Percentiles rank a stretch among this genome's conserved stretches.
phyloP scores from a whole-genome alignment of 208 protist species.

The Kentomonas sorsogonicus region DNA sequence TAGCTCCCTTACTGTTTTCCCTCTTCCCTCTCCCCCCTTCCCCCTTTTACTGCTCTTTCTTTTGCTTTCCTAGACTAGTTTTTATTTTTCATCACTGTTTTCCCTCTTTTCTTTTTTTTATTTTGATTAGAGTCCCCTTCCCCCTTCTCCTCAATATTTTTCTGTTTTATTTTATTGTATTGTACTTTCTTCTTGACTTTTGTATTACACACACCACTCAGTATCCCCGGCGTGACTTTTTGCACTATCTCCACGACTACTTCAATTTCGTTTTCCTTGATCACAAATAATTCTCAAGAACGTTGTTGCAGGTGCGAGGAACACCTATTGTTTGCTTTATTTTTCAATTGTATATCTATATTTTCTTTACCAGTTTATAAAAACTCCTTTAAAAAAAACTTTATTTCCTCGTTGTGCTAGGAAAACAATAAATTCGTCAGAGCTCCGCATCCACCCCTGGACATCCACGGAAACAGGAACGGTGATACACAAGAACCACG shows the following conservation, averaged over 20 bases:
- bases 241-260: too few relatives aligned
- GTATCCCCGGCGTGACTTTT: too few relatives aligned
- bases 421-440: too few relatives aligned
- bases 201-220: too few relatives aligned
- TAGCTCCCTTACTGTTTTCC: neutral
- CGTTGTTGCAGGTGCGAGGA: too few relatives aligned
- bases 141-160: neutral
- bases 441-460: too few relatives aligned
- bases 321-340: too few relatives aligned
- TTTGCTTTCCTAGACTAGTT: neutral
- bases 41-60: neutral
- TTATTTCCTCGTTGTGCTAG: neutral
- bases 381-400: conserved; percentile 1
- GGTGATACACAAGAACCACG: too few relatives aligned
- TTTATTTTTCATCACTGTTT: conserved; percentile 10
- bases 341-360: too few relatives aligned
- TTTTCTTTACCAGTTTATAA: conserved; percentile 6
- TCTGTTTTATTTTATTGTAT: neutral
- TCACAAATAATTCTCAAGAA: too few relatives aligned
- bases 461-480: too few relatives aligned
- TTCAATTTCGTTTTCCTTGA: too few relatives aligned
- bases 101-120: conserved; percentile 11
- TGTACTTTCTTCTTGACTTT: neutral
- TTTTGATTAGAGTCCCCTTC: neutral
- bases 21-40: neutral